Percentiles rank a stretch among this genome's conserved stretches.
Conservation (phyloP, 176 grass and related monocot genomes). For the Elymus sibiricus region DNA sequence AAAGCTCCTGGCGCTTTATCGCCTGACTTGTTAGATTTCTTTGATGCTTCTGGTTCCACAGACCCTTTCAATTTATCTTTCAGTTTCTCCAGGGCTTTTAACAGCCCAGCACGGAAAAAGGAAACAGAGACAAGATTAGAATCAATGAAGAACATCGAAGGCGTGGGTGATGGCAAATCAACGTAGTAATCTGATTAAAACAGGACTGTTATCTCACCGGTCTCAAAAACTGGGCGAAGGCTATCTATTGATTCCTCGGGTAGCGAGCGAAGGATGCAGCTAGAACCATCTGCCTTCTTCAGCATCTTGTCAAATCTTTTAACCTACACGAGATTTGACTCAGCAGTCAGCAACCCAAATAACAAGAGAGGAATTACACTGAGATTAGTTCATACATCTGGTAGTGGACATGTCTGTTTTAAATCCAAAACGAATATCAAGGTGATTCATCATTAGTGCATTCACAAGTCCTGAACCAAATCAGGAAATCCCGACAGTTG, state of each 20-base stretch:
- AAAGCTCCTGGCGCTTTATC: constrained; percentile 29
- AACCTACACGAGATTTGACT: constrained; percentile 42
- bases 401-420: constrained; percentile 14
- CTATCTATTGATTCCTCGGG: constrained; percentile 58
- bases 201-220: constrained; percentile 30
- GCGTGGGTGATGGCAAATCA: not conserved
- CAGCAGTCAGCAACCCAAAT: constrained; percentile 26
- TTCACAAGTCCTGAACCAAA: not conserved
- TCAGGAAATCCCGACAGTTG: not conserved
- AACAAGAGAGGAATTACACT: not conserved
- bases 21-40: constrained; percentile 37
- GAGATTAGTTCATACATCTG: constrained; percentile 16
- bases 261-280: constrained; percentile 48
- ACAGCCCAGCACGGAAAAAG: constrained; percentile 11
- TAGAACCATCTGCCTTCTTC: constrained; percentile 67
- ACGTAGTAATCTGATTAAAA: not conserved
- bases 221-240: constrained; percentile 58
- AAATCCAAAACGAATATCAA: not conserved
- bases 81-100: constrained; percentile 77
- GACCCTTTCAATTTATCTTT: constrained; percentile 77
- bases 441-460: constrained; percentile 2
- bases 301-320: constrained; percentile 84
- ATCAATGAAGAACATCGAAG: not conserved
- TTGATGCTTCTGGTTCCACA: constrained; percentile 53
- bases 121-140: not conserved